Conservation (phyloP, 2,329 filamentous ascomycete species). For the Didymellaceae sp. region DNA sequence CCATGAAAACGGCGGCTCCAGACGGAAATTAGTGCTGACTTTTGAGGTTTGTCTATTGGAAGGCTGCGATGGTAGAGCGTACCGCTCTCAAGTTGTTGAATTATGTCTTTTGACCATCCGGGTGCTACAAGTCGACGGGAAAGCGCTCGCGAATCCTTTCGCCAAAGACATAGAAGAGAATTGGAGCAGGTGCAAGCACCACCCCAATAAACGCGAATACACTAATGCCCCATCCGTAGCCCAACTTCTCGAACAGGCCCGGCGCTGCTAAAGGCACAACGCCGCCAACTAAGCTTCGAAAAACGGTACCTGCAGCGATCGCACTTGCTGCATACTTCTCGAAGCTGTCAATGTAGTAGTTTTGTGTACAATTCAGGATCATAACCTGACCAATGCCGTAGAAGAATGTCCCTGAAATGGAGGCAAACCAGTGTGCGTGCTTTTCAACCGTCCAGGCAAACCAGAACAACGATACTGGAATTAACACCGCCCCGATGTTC, state of each 20-base stretch:
- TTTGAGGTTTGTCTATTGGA: no score
- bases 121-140: slow-evolving; percentile 26
- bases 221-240: slow-evolving; percentile 59
- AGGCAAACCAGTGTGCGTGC: slow-evolving; percentile 51
- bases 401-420: slow-evolving; percentile 54
- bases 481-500: slow-evolving; percentile 54
- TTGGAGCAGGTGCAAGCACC: slow-evolving; percentile 56
- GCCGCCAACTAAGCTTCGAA: slow-evolving; percentile 55
- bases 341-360: slow-evolving; percentile 62
- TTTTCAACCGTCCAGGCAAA: slow-evolving; percentile 53
- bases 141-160: slow-evolving; percentile 54
- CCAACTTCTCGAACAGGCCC: slow-evolving; percentile 51
- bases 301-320: slow-evolving; percentile 58
- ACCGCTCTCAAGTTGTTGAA: no score
- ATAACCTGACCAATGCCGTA: slow-evolving; percentile 62
- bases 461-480: slow-evolving; percentile 54
- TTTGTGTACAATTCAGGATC: slow-evolving; percentile 61
- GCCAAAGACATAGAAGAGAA: slow-evolving; percentile 59
- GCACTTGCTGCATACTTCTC: slow-evolving; percentile 59
- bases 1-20: no score
- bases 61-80: no score
- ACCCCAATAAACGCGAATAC: slow-evolving; percentile 56
- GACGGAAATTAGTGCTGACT: no score
- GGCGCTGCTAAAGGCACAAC: slow-evolving; percentile 57
- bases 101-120: no score